These are phyloP conservation scores for Rhizopogon rudus DNA, from an alignment of 768 basidiomycete genomes.

Conservation along the genomic window DNA sequence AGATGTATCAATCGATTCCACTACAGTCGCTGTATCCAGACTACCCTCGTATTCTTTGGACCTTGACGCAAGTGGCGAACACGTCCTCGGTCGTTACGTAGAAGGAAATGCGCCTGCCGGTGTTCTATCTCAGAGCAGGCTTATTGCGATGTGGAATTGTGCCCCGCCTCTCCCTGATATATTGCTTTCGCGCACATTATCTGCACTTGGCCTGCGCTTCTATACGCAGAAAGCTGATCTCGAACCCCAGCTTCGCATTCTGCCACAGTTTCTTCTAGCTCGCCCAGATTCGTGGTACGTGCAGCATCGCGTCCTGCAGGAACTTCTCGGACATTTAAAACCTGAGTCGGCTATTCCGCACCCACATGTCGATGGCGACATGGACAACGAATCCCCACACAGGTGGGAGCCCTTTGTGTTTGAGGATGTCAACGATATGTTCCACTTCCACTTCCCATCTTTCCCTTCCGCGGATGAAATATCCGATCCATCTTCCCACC, in stretches of 20 bases:
- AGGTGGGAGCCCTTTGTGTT: conserved; percentile 31
- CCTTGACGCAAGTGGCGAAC: conserved; percentile 9
- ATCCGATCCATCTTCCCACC: conserved; percentile 6
- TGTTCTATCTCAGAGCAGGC: conserved; percentile 18
- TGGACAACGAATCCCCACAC: conserved; percentile 27
- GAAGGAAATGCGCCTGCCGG: conserved; percentile 15
- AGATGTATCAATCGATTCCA: conserved; percentile 6
- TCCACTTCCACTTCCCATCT: conserved; percentile 48
- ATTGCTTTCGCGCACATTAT: conserved; percentile 16
- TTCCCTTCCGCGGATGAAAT: conserved; percentile 11
- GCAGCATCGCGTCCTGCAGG: conserved; percentile 9
- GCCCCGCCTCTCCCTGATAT: conserved; percentile 18
- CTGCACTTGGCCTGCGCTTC: conserved; percentile 22
- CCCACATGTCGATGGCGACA: conserved; percentile 34
- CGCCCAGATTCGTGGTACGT: conserved; percentile 19
- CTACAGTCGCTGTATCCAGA: conserved; percentile 4
- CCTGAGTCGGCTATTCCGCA: conserved; percentile 44
- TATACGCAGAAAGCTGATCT: background rate
- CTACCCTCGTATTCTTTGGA: conserved; percentile 13
- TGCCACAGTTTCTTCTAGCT: conserved; percentile 26
- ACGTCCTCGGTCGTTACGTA: conserved; percentile 15
- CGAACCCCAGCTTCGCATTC: conserved; percentile 1
- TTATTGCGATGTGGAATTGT: conserved; percentile 26
- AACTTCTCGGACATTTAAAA: conserved; percentile 14
- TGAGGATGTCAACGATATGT: conserved; percentile 67